Base-by-base conservation (phyloP, 371 early-diverging fungal genomes). In the Zopfochytrium polystomum region DNA sequence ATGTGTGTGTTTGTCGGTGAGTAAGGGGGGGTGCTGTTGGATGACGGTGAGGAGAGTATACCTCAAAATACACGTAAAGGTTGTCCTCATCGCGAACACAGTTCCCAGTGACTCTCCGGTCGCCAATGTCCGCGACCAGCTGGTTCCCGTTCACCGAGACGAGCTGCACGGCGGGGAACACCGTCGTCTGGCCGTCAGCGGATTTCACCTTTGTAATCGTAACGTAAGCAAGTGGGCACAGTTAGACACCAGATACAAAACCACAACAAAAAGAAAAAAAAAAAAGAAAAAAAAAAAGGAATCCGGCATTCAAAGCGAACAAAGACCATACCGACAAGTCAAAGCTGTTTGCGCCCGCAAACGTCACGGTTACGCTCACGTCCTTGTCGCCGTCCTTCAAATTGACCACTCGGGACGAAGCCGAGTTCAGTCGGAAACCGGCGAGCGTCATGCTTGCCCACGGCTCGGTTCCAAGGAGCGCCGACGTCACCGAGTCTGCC, bases 11-110 rank as follows among this genome's bases (percentile, higher is more conserved):
- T 38, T 1, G 45, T 34, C 20, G 23, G 42, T 23, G 7, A 34
- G 23, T 15, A 18, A 15, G 22, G 20, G 18, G 55, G 13, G 23
- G 55, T 32, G n/a, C n/a, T n/a, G n/a, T n/a, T n/a, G n/a, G n/a
- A n/a, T n/a, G n/a, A n/a, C n/a, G n/a, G n/a, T n/a, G n/a, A n/a
- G n/a, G 18, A n/a, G n/a, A n/a, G n/a, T n/a, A n/a, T n/a, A 65
- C 86, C 65, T 86, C 81, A 35, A 76, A 80, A 73, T 88, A 88
- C 30, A 89, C 83, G 48, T 83, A 76, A 4, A 89, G 74, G 51
- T 82, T 71, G 29, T 86, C 81, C 47, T 77, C 80, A 33, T 80
- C 75, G 38, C 77, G 60, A 20, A 89, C 84, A 5, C 85, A 82
- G 34, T 81, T 84, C 31, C 81, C 77, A 64, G 77, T 80, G 58